A percentile compares a stretch with the other conserved stretches of the same genome.
phyloP scores from a whole-genome alignment of 345 rosid genomes.

The Pugionium dolabratum region DNA sequence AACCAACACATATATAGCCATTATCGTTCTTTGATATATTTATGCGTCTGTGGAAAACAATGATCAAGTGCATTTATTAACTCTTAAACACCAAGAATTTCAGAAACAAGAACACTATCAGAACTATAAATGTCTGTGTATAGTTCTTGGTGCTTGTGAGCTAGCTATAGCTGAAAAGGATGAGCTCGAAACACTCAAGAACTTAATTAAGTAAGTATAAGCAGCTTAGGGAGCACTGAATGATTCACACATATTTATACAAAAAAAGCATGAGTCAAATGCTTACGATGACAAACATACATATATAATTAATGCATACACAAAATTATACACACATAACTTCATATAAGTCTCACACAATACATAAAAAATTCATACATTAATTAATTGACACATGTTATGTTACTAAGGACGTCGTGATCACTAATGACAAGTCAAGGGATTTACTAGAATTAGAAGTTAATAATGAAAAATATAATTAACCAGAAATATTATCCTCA shows the following conservation, averaged over 20 bases:
- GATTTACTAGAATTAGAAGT: not conserved
- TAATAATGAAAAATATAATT: constrained; percentile 16
- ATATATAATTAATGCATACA: constrained; percentile 7
- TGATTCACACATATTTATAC: too few relatives aligned
- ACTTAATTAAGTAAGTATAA: too few relatives aligned
- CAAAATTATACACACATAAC: too few relatives aligned
- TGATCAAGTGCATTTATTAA: not conserved
- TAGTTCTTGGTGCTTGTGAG: too few relatives aligned
- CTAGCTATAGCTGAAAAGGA: too few relatives aligned
- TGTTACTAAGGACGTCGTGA: constrained; percentile 6
- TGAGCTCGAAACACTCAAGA: too few relatives aligned
- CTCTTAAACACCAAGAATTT: not conserved
- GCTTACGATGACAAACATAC: not conserved
- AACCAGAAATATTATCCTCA: constrained; percentile 28
- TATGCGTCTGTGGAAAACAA: not conserved
- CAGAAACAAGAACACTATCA: constrained; percentile 8
- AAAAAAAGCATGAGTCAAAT: too few relatives aligned
- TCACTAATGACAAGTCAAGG: not conserved
- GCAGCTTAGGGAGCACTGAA: too few relatives aligned
- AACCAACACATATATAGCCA: too few relatives aligned
- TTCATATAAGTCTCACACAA: too few relatives aligned
- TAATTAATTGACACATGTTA: constrained; percentile 29
- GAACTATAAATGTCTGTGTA: not conserved
- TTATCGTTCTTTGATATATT: too few relatives aligned
- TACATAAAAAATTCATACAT: constrained; percentile 3